phyloP scores from a whole-genome alignment of 805 yeast genomes.

The Starmera caribaea region DNA sequence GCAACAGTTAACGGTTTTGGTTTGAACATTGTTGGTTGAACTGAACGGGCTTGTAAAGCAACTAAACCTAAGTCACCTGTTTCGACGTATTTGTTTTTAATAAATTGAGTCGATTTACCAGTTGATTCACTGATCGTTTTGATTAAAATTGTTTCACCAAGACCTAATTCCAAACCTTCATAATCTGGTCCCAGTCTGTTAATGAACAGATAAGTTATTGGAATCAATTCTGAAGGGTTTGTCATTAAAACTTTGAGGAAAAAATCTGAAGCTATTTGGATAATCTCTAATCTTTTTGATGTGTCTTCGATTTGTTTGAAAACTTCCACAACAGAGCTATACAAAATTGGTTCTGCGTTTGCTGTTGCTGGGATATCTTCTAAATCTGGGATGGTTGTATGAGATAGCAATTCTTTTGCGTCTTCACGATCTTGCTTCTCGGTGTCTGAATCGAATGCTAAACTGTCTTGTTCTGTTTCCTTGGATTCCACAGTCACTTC shows the following conservation, averaged over 20 bases:
- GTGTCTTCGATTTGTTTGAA: constrained; percentile 76
- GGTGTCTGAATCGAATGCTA: constrained; percentile 15
- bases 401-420: constrained; percentile 12
- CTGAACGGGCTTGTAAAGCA: constrained; percentile 73
- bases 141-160: constrained; percentile 82
- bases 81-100: constrained; percentile 66
- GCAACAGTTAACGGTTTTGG: constrained; percentile 72
- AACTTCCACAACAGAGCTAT: constrained; percentile 38
- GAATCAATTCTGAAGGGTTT: constrained; percentile 46
- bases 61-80: constrained; percentile 88
- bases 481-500: not conserved
- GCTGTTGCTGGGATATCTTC: not conserved
- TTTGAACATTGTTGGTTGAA: constrained; percentile 89
- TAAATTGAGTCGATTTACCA: constrained; percentile 64
- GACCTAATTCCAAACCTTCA: constrained; percentile 86
- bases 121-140: constrained; percentile 88
- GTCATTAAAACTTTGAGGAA: constrained; percentile 52
- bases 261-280: constrained; percentile 65
- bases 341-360: constrained; percentile 20
- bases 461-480: constrained; percentile 8
- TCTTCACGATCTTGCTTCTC: constrained; percentile 14
- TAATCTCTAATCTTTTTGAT: constrained; percentile 75
- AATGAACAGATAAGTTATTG: constrained; percentile 75
- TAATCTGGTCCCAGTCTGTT: constrained; percentile 93
- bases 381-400: constrained; percentile 6